Evolutionary conservation across 768 basidiomycete genomes (phyloP), one percentile per base, ranked within the genome.

Genomic region (Auricularia auricula-judae): DNA sequence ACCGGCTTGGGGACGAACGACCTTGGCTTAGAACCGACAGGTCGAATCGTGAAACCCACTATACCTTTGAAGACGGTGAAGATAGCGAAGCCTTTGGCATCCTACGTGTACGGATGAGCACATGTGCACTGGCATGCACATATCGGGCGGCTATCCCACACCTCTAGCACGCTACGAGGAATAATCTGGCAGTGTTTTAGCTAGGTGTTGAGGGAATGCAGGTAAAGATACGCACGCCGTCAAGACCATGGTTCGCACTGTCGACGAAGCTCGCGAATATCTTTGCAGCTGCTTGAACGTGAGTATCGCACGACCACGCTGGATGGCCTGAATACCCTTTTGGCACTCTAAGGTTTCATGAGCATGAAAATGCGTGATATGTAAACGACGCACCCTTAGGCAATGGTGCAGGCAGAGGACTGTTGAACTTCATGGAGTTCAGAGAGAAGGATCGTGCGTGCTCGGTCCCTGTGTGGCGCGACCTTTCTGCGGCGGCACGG

Each of bases 251-350:
- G 72, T 91, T 91, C 42, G 78, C 81, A 66, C 78, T 80, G 71
- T 92, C 88, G 36, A 94, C 88, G 70, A 97, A 96, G 21, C n/a
- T 70, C 87, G 63, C 67, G 91, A 92, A 86, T 65, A 94, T 97
- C 71, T 87, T 91, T 8, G 90, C 85, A 33, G 93, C 93, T 74
- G 56, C 34, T 8, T 5, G 18, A 23, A 10, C 4, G 29, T 29
- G 7, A 12, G 53, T 29, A n/a, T n/a, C 53, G 53, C 5, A n/a
- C 18, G 0, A n/a, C 16, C 23, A 59, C 16, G 11, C 8, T 10
- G 5, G 7, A 10, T 34, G 56, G 8, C 29, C 4, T 59, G 23
- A 21, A 12, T 34, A 59, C 56, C 56, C 34, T 96, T 97, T 60
- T 77, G 74, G 70, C 91, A 93, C 76, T 97, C 93, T 59, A 18